phyloP scores from a whole-genome alignment of 805 yeast species.

The Kodamaea restingae region DNA sequence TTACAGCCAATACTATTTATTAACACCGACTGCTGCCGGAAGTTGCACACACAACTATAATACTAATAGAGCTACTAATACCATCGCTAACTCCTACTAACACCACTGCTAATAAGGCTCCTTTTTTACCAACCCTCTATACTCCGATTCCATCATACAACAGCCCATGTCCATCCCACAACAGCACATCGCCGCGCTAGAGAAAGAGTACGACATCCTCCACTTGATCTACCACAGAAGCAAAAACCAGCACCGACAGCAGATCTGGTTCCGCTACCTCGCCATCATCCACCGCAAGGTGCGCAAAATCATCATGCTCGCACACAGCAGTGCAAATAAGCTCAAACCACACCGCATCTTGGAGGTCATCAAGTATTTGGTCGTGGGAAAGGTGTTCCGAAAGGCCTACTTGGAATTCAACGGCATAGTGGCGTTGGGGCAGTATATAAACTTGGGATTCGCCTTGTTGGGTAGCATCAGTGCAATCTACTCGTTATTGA shows the following conservation, averaged over 20 bases:
- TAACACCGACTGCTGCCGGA: no score
- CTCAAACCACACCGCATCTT: constrained; percentile 11
- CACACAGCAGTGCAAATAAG: constrained; percentile 21
- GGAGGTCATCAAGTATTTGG: constrained; percentile 23
- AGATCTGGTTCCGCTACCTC: constrained; percentile 74
- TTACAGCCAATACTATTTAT: no score
- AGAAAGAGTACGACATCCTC: constrained; percentile 52
- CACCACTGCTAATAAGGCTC: no score
- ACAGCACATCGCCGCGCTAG: constrained; percentile 1
- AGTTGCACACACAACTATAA: no score
- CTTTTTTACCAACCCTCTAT: no score
- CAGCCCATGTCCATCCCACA: neutral
- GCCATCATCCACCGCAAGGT: constrained; percentile 57
- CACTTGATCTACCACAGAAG: constrained; percentile 67
- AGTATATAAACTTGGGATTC: constrained; percentile 71
- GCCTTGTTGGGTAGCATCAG: constrained; percentile 57
- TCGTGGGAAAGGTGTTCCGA: constrained; percentile 35
- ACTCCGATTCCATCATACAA: no score
- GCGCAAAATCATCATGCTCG: constrained; percentile 34
- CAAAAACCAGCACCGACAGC: constrained; percentile 68
- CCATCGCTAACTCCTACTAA: no score
- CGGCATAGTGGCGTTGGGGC: constrained; percentile 68
- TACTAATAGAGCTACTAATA: no score
- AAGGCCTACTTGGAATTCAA: constrained; percentile 59
- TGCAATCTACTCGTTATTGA: constrained; percentile 31